Evolutionary conservation across 2,329 filamentous ascomycete genomes (phyloP).

Genomic region (Talaromyces sp.): DNA sequence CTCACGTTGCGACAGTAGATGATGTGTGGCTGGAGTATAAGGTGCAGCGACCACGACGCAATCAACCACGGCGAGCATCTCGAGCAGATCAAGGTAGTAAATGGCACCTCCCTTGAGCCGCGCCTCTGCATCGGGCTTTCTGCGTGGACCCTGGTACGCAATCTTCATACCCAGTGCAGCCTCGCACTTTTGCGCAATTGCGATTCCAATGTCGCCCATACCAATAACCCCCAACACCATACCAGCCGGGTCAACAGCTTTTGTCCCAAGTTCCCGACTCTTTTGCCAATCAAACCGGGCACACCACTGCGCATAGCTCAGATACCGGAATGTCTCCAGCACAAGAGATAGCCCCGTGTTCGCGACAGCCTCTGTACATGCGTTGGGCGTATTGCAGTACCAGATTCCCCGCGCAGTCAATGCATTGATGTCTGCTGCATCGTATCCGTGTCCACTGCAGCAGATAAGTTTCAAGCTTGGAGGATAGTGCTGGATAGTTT

Average conservation of each 20-base stretch:
- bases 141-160: slow-evolving; percentile 13
- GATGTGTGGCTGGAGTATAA: slow-evolving; percentile 14
- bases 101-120: slow-evolving; percentile 6
- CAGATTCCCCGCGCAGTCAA: slow-evolving; percentile 14
- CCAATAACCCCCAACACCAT: slow-evolving; percentile 21
- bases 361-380: slow-evolving; percentile 15
- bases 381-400: slow-evolving; percentile 18
- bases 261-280: slow-evolving; percentile 20
- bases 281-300: slow-evolving; percentile 18
- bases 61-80: slow-evolving; percentile 14
- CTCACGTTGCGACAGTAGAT: slow-evolving; percentile 14
- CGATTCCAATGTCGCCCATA: slow-evolving; percentile 21
- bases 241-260: slow-evolving; percentile 19
- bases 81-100: slow-evolving; percentile 6
- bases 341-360: slow-evolving; percentile 17
- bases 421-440: slow-evolving; percentile 16
- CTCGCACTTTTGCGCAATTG: slow-evolving; percentile 21
- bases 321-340: slow-evolving; percentile 22
- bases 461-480: slow-evolving; percentile 13
- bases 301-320: slow-evolving; percentile 21
- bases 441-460: slow-evolving; percentile 15
- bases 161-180: slow-evolving; percentile 18
- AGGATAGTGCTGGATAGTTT: slow-evolving; percentile 22
- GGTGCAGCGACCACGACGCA: slow-evolving; percentile 13
- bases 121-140: slow-evolving; percentile 17